Percentiles rank a stretch among this genome's conserved stretches.
Conservation (phyloP, 495 filamentous ascomycete species). For the Aspergillus diversus region DNA sequence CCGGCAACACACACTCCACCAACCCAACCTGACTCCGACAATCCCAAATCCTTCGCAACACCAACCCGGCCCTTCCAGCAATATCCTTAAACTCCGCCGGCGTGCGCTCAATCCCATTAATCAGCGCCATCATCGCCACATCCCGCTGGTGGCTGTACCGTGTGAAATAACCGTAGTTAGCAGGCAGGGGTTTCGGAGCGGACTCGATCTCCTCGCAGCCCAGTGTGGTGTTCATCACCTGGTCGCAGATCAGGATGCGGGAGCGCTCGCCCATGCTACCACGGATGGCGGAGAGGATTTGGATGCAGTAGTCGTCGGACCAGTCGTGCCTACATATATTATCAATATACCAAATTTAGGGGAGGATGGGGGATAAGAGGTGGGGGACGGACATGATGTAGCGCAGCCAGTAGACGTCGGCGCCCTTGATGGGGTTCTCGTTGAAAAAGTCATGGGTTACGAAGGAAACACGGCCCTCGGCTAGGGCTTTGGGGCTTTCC, state of each 20-base stretch:
- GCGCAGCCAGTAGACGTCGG: constrained; percentile 47
- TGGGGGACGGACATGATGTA: constrained; percentile 32
- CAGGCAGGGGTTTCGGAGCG: constrained; percentile 34
- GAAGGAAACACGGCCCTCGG: constrained; percentile 33
- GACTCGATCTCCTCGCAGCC: constrained; percentile 29
- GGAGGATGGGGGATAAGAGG: not conserved
- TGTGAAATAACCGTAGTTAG: constrained; percentile 38
- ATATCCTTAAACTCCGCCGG: constrained; percentile 34
- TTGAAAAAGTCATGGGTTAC: constrained; percentile 46
- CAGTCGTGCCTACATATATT: constrained; percentile 31
- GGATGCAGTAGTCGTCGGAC: constrained; percentile 45
- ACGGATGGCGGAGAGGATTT: constrained; percentile 36
- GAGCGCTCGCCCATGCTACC: constrained; percentile 32
- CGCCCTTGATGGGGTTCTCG: constrained; percentile 38
- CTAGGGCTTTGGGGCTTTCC: constrained; percentile 5
- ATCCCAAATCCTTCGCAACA: constrained; percentile 33
- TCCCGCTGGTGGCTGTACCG: constrained; percentile 40
- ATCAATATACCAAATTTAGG: not conserved
- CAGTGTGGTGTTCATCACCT: constrained; percentile 43
- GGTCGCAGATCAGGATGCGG: constrained; percentile 42
- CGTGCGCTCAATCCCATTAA: constrained; percentile 45
- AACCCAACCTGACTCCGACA: constrained; percentile 20
- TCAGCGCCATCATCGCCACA: constrained; percentile 38
- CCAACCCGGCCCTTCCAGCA: constrained; percentile 32
- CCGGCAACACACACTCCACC: constrained; percentile 9